Percentiles rank a stretch among this genome's conserved stretches.
phyloP scores from a whole-genome alignment of 257 asterid species.

The Jaltomata sinuosa region DNA sequence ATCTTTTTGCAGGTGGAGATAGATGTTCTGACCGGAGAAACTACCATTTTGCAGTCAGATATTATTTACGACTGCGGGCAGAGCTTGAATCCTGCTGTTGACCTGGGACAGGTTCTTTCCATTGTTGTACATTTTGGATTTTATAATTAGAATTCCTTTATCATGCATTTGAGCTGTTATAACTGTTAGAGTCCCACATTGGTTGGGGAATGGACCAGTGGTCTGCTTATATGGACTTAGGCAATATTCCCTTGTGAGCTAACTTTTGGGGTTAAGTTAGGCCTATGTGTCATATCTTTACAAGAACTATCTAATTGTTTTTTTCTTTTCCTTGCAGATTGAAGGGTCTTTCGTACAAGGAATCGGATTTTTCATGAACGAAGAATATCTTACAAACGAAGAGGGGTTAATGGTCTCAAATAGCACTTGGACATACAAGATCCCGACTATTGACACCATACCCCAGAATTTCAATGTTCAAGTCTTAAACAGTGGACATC shows the following conservation, averaged over 20 bases:
- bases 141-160: background rate
- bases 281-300: too few relatives aligned
- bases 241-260: too few relatives aligned
- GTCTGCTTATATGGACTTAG: too few relatives aligned
- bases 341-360: slow-evolving; percentile 93
- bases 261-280: too few relatives aligned
- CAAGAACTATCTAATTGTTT: background rate
- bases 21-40: slow-evolving; percentile 49
- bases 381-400: slow-evolving; percentile 48
- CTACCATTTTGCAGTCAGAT: slow-evolving; percentile 41
- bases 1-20: slow-evolving; percentile 51
- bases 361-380: slow-evolving; percentile 74
- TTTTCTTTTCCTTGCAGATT: slow-evolving; percentile 29
- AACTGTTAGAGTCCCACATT: too few relatives aligned
- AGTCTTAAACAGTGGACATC: slow-evolving; percentile 51
- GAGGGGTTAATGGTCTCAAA: slow-evolving; percentile 47
- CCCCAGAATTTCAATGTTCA: slow-evolving; percentile 55
- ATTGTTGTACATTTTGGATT: background rate
- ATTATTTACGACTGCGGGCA: slow-evolving; percentile 73
- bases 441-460: slow-evolving; percentile 72
- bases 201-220: too few relatives aligned
- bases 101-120: slow-evolving; percentile 61
- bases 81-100: slow-evolving; percentile 77
- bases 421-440: slow-evolving; percentile 74
- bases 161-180: background rate